Conservation (phyloP, 176 grass and related monocot species). For the Bonia amplexicaulis region DNA sequence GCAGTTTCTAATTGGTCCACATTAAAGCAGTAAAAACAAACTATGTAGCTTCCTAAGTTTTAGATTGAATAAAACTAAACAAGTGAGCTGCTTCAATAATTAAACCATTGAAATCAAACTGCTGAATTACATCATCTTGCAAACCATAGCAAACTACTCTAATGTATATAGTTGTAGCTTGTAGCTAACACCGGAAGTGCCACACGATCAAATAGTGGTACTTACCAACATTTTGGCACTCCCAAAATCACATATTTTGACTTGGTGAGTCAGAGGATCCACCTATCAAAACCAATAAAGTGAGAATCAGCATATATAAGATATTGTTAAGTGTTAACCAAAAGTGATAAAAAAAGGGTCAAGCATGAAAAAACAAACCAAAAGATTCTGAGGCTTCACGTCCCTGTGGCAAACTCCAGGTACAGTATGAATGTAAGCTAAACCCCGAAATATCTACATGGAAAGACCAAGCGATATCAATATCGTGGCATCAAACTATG, state of each 20-base stretch:
- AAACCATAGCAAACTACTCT: background rate
- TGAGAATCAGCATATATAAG: background rate
- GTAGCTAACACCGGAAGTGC: background rate
- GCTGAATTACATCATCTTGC: background rate
- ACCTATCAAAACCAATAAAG: conserved; percentile 44
- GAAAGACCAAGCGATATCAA: conserved; percentile 13
- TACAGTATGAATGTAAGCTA: conserved; percentile 90
- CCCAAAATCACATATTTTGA: conserved; percentile 98
- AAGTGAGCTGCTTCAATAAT: background rate
- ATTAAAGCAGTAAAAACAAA: conserved; percentile 6
- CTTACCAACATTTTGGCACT: conserved; percentile 97
- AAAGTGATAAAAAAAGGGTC: background rate
- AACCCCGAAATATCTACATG: conserved; percentile 83
- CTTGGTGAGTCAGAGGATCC: conserved; percentile 90
- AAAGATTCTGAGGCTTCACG: conserved; percentile 94
- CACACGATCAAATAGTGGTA: background rate
- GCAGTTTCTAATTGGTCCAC: background rate
- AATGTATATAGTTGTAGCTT: background rate
- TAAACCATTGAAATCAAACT: background rate
- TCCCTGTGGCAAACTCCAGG: conserved; percentile 97
- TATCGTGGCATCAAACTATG: background rate
- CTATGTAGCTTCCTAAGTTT: background rate
- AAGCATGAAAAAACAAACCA: conserved; percentile 51
- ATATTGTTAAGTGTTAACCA: background rate
- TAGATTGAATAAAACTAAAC: background rate